Conservation (phyloP, 1,284 basidiomycete species). For the Cutaneotrichosporon daszewskae region DNA sequence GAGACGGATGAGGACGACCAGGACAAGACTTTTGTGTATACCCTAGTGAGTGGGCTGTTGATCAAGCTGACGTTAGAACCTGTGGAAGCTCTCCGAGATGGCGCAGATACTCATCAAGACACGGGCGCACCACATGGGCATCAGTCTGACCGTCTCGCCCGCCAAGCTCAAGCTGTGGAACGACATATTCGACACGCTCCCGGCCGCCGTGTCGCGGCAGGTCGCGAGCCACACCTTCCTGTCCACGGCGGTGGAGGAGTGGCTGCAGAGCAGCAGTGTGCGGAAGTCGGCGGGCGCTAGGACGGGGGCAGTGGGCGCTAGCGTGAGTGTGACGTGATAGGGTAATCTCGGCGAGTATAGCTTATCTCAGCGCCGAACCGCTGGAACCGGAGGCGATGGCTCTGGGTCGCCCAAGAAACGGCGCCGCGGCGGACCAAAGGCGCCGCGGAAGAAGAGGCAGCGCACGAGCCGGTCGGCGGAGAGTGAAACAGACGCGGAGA, state of each 20-base stretch:
- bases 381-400: not conserved
- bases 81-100: conserved; percentile 84
- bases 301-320: conserved; percentile 1
- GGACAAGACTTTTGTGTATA: too few relatives aligned
- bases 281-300: conserved; percentile 15
- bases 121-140: conserved; percentile 61
- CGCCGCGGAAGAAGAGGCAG: conserved; percentile 12
- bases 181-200: conserved; percentile 62
- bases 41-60: too few relatives aligned
- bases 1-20: conserved; percentile 16
- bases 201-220: conserved; percentile 21
- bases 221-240: conserved; percentile 30
- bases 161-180: conserved; percentile 71
- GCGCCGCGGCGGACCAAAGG: not conserved
- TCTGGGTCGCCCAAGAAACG: conserved; percentile 2
- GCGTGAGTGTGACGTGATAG: not conserved
- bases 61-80: conserved; percentile 57
- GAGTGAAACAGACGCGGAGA: conserved; percentile 9
- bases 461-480: conserved; percentile 1
- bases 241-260: conserved; percentile 23
- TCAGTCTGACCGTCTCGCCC: conserved; percentile 74
- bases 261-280: too few relatives aligned
- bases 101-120: conserved; percentile 78
- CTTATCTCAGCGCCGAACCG: not conserved
- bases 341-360: not conserved